phyloP scores from a whole-genome alignment of 2,329 filamentous ascomycete species.

The Sclerotinia borealis region DNA sequence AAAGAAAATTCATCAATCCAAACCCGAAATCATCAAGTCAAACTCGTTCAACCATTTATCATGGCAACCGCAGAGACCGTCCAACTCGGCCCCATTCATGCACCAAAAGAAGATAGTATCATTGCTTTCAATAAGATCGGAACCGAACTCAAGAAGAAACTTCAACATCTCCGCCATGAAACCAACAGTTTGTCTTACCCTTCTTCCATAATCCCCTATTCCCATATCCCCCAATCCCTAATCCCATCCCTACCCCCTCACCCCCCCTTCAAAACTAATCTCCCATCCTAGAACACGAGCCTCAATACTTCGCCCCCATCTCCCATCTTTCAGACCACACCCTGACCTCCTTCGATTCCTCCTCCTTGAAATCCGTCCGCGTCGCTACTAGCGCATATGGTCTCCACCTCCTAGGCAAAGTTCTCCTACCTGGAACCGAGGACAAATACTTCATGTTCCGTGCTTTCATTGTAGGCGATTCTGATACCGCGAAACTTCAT shows the following conservation, averaged over 20 bases:
- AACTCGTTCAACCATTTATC: constrained; percentile 6
- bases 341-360: constrained; percentile 30
- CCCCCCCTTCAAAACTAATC: too few relatives aligned
- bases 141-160: constrained; percentile 44
- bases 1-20: not conserved
- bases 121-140: constrained; percentile 44
- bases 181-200: constrained; percentile 36
- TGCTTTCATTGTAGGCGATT: constrained; percentile 40
- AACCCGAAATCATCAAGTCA: not conserved
- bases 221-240: not conserved
- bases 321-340: constrained; percentile 25
- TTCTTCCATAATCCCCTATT: not conserved
- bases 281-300: constrained; percentile 44
- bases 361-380: constrained; percentile 41
- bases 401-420: constrained; percentile 44
- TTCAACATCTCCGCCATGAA: constrained; percentile 44
- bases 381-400: constrained; percentile 43
- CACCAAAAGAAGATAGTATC: constrained; percentile 46
- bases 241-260: not conserved
- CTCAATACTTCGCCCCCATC: constrained; percentile 48
- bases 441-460: constrained; percentile 44
- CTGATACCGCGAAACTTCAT: constrained; percentile 38
- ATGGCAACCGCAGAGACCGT: constrained; percentile 44
- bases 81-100: constrained; percentile 37
- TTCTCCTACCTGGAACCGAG: constrained; percentile 39